Evolutionary conservation across 1,284 basidiomycete species (phyloP).

Genomic region (Ceratobasidium sp.): DNA sequence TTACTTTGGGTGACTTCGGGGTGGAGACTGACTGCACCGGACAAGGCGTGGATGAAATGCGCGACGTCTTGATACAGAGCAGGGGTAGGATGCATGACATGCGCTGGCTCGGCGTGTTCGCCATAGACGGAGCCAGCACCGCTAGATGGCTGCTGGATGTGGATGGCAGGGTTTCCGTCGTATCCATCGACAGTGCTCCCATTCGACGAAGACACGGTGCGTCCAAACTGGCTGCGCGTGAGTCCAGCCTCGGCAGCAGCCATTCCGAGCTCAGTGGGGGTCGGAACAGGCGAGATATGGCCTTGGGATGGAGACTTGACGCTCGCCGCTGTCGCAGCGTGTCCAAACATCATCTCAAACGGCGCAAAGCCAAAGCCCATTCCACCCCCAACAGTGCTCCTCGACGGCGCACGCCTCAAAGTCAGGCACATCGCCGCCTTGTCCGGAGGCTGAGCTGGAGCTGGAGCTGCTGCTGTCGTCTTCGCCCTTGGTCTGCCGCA

Average conservation of each 20-base stretch:
- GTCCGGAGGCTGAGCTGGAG: no score
- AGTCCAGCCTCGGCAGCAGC: conserved; percentile 15
- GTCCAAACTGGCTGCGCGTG: conserved; percentile 16
- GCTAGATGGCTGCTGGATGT: conserved; percentile 23
- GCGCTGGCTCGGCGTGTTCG: conserved; percentile 10
- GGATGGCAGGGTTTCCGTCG: conserved; percentile 10
- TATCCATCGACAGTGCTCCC: background rate
- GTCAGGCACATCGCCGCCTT: no score
- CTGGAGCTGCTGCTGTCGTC: no score
- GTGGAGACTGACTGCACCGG: conserved; percentile 13
- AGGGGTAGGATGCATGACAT: conserved; percentile 12
- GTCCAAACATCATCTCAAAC: conserved; percentile 37
- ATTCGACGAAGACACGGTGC: background rate
- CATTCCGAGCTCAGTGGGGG: background rate
- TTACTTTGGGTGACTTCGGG: conserved; percentile 21
- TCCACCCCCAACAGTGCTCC: no score
- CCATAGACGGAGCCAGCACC: background rate
- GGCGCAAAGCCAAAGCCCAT: conserved; percentile 34
- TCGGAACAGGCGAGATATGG: conserved; percentile 28
- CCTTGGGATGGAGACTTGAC: conserved; percentile 33
- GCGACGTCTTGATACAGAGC: conserved; percentile 34
- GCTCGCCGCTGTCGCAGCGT: conserved; percentile 25
- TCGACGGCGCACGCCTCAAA: conserved; percentile 9
- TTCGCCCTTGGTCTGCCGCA: background rate
- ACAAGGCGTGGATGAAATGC: conserved; percentile 18